Base-by-base conservation (phyloP, 1,139 yeast genomes). In the Pneumocystis jirovecii region DNA sequence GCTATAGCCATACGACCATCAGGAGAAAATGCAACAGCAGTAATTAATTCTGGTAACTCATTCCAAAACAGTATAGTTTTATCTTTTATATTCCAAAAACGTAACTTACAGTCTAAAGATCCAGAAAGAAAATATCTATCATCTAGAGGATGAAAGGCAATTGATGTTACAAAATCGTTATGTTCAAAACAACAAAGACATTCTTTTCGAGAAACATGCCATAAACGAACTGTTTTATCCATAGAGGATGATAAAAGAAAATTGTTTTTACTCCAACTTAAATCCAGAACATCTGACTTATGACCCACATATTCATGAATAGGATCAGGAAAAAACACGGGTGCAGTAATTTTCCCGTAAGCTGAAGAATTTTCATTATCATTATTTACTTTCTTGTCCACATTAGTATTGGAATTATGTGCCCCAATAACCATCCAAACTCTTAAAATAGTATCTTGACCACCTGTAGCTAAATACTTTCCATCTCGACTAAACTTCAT, bases 211-310 rank as follows among this genome's bases (percentile, higher is more conserved):
- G 87, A 89, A 15, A 86, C 81, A 74, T 91, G 96, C 97, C 97
- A 91, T 63, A 91, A 76, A 68, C 83, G 82, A 0, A 85, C 96
- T 0, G 95, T 86, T 69, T 83, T 82, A 75, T 91, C 97, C 87
- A 88, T 88, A 7, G 96, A 86, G 1, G 95, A 86, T 0, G 95
- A 81, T 0, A 90, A 73, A 42, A 91, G 74, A 69, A 91, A 91
- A 72, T 86, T 86, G 75, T 90, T 90, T 70, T 86, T 87, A 66
- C 95, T 86, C 97, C 97, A 91, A 71, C 89, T 89, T 60, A 91
- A 73, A 12, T 88, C 83, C 45, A 89, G 75, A 35, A 91, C 80
- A 68, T 89, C 87, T 63, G 82, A 82, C 0, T 82, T 76, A 74
- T 91, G 97, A 35, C 89, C 95, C 62, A 74, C 76, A 68, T 84